phyloP scores from a whole-genome alignment of 176 grass and related monocot genomes.

The Saccharum officinarum region DNA sequence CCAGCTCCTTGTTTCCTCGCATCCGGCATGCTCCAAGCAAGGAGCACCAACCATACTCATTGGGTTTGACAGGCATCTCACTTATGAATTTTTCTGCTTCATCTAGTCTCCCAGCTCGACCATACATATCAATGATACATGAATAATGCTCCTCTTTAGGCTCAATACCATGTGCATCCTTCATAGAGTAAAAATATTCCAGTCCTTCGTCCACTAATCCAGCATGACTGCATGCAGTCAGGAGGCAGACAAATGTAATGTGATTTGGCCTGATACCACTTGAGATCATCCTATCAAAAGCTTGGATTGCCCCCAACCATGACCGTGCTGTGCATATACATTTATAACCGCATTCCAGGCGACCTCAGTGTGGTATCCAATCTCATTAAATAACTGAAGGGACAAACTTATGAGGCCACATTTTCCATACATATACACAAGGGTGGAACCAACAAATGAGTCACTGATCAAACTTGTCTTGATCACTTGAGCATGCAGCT shows the following conservation, averaged over 20 bases:
- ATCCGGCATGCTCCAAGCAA: conserved; percentile 70
- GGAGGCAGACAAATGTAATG: conserved; percentile 63
- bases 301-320: conserved; percentile 43
- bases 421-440: conserved; percentile 73
- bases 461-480: conserved; percentile 48
- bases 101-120: conserved; percentile 65
- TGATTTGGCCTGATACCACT: conserved; percentile 59
- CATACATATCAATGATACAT: conserved; percentile 70
- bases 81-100: conserved; percentile 61
- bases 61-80: conserved; percentile 55
- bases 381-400: conserved; percentile 60
- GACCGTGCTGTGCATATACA: conserved; percentile 57
- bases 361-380: conserved; percentile 30
- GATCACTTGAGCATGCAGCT: conserved; percentile 59
- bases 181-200: conserved; percentile 64
- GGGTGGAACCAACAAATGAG: conserved; percentile 50
- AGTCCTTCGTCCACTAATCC: conserved; percentile 68
- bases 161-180: conserved; percentile 41
- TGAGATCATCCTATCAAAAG: conserved; percentile 51
- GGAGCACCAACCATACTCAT: conserved; percentile 68
- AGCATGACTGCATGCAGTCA: conserved; percentile 63
- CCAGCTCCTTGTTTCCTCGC: conserved; percentile 59
- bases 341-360: conserved; percentile 56
- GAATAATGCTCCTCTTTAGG: conserved; percentile 65
- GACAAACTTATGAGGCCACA: conserved; percentile 53